phyloP scores from a whole-genome alignment of 495 filamentous ascomycete genomes.

The Chlorociboria aeruginascens region DNA sequence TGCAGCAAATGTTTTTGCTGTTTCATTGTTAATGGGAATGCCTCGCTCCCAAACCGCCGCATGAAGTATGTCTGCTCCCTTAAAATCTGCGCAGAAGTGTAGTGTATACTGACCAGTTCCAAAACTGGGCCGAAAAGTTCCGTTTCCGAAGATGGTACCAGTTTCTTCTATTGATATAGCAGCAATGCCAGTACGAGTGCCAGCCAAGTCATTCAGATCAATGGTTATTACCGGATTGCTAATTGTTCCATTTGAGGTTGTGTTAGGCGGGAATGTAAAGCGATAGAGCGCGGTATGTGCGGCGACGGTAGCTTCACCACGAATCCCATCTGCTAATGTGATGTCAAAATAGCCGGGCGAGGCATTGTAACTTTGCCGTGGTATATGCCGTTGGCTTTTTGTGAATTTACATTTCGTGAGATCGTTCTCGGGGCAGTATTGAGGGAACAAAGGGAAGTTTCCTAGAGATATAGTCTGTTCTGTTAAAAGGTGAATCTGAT shows the following conservation, averaged over 20 bases:
- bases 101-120: constrained; percentile 44
- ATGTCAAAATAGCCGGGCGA: constrained; percentile 55
- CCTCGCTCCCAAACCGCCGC: constrained; percentile 51
- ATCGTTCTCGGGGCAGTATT: constrained; percentile 49
- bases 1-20: background rate
- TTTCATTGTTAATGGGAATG: constrained; percentile 30
- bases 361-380: constrained; percentile 40
- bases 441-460: constrained; percentile 60
- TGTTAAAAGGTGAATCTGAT: background rate
- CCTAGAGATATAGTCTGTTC: constrained; percentile 44
- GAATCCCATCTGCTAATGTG: constrained; percentile 42
- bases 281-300: constrained; percentile 52
- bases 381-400: constrained; percentile 33
- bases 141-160: constrained; percentile 51
- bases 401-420: constrained; percentile 50
- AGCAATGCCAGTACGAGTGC: constrained; percentile 46
- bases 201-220: constrained; percentile 51
- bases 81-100: constrained; percentile 60
- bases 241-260: constrained; percentile 19
- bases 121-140: constrained; percentile 55
- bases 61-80: constrained; percentile 43
- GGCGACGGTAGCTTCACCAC: constrained; percentile 54
- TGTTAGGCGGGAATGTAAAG: constrained; percentile 45
- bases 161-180: constrained; percentile 38
- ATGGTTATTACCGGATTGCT: constrained; percentile 47